Conservation (phyloP, 2,329 filamentous ascomycete genomes). For the Calonectria multiphialidica region DNA sequence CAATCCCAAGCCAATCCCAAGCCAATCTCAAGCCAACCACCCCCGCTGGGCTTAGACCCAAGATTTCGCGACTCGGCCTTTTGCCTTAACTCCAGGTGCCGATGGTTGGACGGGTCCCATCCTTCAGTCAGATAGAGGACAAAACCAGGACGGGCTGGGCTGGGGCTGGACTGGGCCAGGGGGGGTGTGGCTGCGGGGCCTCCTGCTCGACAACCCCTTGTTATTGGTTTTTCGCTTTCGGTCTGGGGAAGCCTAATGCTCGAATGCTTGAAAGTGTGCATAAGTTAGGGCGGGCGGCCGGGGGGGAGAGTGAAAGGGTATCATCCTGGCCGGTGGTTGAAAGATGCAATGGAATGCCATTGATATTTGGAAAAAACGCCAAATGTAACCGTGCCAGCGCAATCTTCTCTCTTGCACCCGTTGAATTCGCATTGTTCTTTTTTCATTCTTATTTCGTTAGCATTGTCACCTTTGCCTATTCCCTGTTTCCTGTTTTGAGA, state of each 20-base stretch:
- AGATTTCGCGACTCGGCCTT: slow-evolving; percentile 40
- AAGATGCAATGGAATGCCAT: neutral
- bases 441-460: neutral
- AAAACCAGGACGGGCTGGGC: neutral
- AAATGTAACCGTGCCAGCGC: neutral
- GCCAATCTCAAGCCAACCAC: too few relatives aligned
- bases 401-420: neutral
- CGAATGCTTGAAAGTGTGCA: neutral
- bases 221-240: slow-evolving; percentile 8
- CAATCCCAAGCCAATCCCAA: too few relatives aligned
- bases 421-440: neutral
- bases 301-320: too few relatives aligned
- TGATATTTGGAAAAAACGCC: neutral
- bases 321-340: neutral
- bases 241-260: neutral
- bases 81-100: slow-evolving; percentile 35
- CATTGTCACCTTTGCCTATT: too few relatives aligned
- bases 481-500: neutral
- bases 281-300: neutral
- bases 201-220: neutral
- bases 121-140: neutral
- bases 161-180: neutral
- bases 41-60: slow-evolving; percentile 15
- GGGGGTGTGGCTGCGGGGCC: too few relatives aligned
- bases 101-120: slow-evolving; percentile 14